phyloP scores from a whole-genome alignment of 1,284 basidiomycete genomes.

The Melampsora americana region DNA sequence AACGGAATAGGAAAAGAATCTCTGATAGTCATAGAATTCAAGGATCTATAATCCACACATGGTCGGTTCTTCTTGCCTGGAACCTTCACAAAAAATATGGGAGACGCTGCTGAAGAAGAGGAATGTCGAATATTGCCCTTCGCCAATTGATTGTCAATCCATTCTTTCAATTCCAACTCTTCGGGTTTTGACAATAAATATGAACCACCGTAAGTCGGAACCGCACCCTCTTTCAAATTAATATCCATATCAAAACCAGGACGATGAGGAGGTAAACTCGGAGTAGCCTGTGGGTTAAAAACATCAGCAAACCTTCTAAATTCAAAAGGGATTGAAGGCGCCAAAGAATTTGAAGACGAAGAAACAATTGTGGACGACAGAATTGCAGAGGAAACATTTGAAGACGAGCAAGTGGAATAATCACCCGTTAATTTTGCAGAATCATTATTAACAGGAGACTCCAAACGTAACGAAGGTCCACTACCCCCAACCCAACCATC shows the following conservation, averaged over 20 bases:
- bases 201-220: too few relatives aligned
- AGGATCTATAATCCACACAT: conserved; percentile 13
- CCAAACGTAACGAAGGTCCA: background rate
- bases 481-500: background rate
- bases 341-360: background rate
- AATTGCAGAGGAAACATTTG: background rate
- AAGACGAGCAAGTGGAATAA: background rate
- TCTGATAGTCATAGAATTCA: conserved; percentile 18
- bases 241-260: background rate
- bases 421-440: too few relatives aligned
- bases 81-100: too few relatives aligned
- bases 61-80: too few relatives aligned
- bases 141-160: background rate
- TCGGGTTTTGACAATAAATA: background rate
- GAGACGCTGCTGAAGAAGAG: too few relatives aligned
- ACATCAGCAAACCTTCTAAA: background rate
- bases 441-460: too few relatives aligned
- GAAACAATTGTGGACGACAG: background rate
- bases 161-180: background rate
- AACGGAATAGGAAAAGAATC: conserved; percentile 47
- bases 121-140: background rate
- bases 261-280: background rate
- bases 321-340: background rate
- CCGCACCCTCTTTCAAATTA: background rate
- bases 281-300: background rate